Evolutionary conservation across 306 rosid genomes (phyloP).

Genomic region (Phaseolus lunatus): DNA sequence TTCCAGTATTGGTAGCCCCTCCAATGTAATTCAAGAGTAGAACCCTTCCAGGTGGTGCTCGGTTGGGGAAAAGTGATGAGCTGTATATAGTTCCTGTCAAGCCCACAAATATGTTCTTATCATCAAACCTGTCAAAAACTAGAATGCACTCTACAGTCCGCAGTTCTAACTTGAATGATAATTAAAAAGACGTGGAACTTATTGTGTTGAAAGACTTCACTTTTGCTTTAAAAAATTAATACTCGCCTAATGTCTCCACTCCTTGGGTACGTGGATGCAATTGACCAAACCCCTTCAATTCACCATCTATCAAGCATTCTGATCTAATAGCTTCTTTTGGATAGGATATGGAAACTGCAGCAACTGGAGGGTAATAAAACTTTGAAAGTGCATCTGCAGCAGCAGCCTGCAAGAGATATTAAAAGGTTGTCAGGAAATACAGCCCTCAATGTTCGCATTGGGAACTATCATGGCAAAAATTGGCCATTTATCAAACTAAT

Average conservation of each 20-base stretch:
- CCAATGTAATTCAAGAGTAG: constrained; percentile 96
- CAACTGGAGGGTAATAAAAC: constrained; percentile 94
- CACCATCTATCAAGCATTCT: constrained; percentile 85
- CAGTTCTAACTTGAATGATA: constrained; percentile 19
- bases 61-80: constrained; percentile 93
- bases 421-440: constrained; percentile 41
- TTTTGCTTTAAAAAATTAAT: constrained; percentile 22
- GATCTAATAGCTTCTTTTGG: constrained; percentile 92
- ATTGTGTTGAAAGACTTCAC: constrained; percentile 20
- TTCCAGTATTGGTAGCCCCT: constrained; percentile 91
- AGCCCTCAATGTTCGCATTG: constrained; percentile 1
- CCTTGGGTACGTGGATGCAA: constrained; percentile 98
- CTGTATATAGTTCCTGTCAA: constrained; percentile 94
- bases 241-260: constrained; percentile 88
- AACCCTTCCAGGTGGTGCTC: constrained; percentile 94
- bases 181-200: constrained; percentile 3
- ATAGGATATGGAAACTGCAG: constrained; percentile 92
- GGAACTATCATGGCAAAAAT: constrained; percentile 17
- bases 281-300: constrained; percentile 94
- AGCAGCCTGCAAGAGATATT: constrained; percentile 61
- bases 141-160: constrained; percentile 30
- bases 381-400: constrained; percentile 92
- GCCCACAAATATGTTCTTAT: constrained; percentile 41
- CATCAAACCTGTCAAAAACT: constrained; percentile 42
- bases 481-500: constrained; percentile 25